These are phyloP conservation scores for Paramecium pentaurelia DNA, from an alignment of 73 alveolate species.

Conservation along the genomic window DNA sequence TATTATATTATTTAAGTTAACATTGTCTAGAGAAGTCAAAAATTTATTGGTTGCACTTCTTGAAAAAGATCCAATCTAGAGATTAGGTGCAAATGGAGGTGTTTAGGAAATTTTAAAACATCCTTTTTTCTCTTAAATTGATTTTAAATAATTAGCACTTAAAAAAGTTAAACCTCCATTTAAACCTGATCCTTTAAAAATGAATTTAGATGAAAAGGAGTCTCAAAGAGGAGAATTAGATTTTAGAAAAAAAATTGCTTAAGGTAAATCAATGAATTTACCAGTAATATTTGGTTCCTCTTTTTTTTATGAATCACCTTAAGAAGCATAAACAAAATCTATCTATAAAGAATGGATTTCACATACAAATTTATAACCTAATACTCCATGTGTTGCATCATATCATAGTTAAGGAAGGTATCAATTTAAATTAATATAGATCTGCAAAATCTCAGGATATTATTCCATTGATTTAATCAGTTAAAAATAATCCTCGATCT, in stretches of 20 bases:
- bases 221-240: constrained; percentile 54
- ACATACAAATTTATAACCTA: background rate
- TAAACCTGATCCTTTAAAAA: constrained; percentile 53
- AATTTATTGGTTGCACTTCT: constrained; percentile 71
- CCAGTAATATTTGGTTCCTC: constrained; percentile 14
- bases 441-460: constrained; percentile 39
- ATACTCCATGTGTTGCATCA: constrained; percentile 44
- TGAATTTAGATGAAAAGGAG: constrained; percentile 57
- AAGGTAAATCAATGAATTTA: constrained; percentile 6
- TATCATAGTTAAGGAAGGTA: constrained; percentile 53
- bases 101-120: constrained; percentile 54
- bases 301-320: constrained; percentile 16
- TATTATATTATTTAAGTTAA: background rate
- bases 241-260: constrained; percentile 45
- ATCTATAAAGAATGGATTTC: constrained; percentile 26
- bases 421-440: background rate
- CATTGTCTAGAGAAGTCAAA: constrained; percentile 63
- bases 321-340: background rate
- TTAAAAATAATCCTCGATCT: constrained; percentile 8
- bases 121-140: constrained; percentile 49
- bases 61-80: constrained; percentile 80
- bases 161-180: constrained; percentile 59
- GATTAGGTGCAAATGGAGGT: constrained; percentile 78
- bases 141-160: constrained; percentile 21
- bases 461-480: background rate